Evolutionary conservation across 768 basidiomycete species (phyloP).

Genomic region (Trametes maxima): DNA sequence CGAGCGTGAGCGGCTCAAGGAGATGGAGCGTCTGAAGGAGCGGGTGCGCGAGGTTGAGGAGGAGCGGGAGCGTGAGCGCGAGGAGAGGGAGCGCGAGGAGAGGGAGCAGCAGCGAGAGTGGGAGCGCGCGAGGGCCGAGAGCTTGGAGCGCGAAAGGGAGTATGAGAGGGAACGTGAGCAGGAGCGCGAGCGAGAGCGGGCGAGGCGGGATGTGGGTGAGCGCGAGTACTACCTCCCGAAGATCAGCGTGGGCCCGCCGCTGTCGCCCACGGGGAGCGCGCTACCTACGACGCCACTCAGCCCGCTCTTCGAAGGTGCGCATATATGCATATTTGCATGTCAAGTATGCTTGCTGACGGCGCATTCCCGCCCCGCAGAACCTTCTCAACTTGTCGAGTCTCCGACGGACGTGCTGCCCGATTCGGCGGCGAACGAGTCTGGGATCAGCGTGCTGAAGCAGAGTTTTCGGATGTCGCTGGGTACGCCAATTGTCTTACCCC

Average conservation of each 20-base stretch:
- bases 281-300: conserved; percentile 29
- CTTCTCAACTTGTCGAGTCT: conserved; percentile 21
- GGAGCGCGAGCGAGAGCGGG: conserved; percentile 4
- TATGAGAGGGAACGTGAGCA: not conserved
- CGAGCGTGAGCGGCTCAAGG: conserved; percentile 67
- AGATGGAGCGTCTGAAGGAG: conserved; percentile 67
- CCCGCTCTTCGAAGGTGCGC: conserved; percentile 30
- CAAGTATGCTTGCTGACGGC: not conserved
- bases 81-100: conserved; percentile 28
- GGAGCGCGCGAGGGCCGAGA: conserved; percentile 4
- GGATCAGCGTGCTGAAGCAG: conserved; percentile 59
- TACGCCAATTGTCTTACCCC: conserved; percentile 32
- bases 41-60: conserved; percentile 50
- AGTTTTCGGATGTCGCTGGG: conserved; percentile 76
- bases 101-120: conserved; percentile 33
- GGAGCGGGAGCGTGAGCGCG: conserved; percentile 33
- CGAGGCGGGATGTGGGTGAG: not conserved
- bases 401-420: conserved; percentile 16
- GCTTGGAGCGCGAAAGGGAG: conserved; percentile 12
- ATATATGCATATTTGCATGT: not conserved
- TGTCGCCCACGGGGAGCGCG: conserved; percentile 22
- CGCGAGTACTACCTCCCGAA: conserved; percentile 19
- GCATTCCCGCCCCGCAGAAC: conserved; percentile 13
- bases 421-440: conserved; percentile 38
- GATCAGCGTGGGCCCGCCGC: conserved; percentile 21